These are phyloP conservation scores for Phyllosticta paracitricarpa DNA, from an alignment of 2,329 filamentous ascomycete genomes.

Conservation along the genomic window DNA sequence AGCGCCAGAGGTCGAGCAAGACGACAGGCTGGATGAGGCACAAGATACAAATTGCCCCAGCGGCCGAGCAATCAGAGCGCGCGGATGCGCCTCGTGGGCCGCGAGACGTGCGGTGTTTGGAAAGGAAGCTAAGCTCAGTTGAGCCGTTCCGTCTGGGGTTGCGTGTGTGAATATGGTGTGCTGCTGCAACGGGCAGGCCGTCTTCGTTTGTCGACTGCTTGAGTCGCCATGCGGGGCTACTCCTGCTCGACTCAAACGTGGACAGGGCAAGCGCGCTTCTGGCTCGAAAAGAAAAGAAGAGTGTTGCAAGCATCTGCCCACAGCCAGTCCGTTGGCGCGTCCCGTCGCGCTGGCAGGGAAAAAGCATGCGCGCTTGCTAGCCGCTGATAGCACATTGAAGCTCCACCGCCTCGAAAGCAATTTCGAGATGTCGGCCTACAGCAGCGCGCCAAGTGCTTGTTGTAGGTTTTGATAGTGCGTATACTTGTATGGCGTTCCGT, in stretches of 20 bases:
- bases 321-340: not conserved
- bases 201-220: not conserved
- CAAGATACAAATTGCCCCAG: not conserved
- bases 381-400: not conserved
- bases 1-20: not conserved
- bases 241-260: not conserved
- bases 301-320: not conserved
- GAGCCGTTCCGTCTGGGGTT: not conserved
- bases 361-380: not conserved
- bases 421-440: no score
- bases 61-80: not conserved
- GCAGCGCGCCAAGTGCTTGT: no score
- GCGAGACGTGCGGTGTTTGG: not conserved
- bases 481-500: no score
- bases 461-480: no score
- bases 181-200: not conserved
- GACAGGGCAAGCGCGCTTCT: not conserved
- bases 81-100: not conserved
- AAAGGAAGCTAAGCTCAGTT: not conserved
- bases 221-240: not conserved
- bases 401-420: not conserved
- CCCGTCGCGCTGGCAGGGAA: not conserved
- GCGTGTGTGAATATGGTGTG: no score
- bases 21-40: not conserved
- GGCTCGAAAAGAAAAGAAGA: not conserved